A percentile compares a stretch with the other conserved stretches of the same genome.
phyloP scores from a whole-genome alignment of 495 filamentous ascomycete genomes.

The Hypoxylon intermedium region DNA sequence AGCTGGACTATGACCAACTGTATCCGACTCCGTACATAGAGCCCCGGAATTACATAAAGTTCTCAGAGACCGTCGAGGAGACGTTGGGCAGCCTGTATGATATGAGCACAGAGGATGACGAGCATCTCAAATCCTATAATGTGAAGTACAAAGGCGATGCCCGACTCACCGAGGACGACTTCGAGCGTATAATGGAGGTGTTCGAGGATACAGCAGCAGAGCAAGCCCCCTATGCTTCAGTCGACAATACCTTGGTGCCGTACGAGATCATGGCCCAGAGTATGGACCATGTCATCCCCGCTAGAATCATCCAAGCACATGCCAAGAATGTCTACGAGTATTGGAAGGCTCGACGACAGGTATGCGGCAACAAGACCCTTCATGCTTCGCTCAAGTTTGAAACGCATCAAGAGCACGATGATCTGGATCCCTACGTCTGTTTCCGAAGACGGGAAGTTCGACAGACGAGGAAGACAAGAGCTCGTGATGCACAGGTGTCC shows the following conservation, averaged over 20 bases:
- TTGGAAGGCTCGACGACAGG: constrained; percentile 78
- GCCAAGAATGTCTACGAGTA: constrained; percentile 89
- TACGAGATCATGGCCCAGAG: constrained; percentile 81
- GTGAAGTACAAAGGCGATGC: constrained; percentile 67
- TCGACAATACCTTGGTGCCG: constrained; percentile 82
- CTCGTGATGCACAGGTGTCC: constrained; percentile 88
- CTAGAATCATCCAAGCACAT: constrained; percentile 70
- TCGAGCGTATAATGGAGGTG: constrained; percentile 92
- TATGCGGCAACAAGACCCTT: constrained; percentile 69
- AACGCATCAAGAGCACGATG: constrained; percentile 89
- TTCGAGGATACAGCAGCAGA: constrained; percentile 84
- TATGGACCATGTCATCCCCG: constrained; percentile 60
- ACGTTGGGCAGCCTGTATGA: constrained; percentile 86
- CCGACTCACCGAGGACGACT: constrained; percentile 84
- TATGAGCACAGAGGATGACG: constrained; percentile 88
- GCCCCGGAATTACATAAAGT: constrained; percentile 93
- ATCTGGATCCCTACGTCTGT: constrained; percentile 96
- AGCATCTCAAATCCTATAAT: constrained; percentile 84
- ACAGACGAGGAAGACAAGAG: constrained; percentile 91
- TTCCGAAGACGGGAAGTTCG: constrained; percentile 96
- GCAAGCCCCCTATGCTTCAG: constrained; percentile 84
- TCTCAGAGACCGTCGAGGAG: constrained; percentile 97
- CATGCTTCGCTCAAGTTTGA: constrained; percentile 88
- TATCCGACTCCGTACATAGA: constrained; percentile 81
- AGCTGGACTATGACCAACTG: constrained; percentile 82